Base-by-base conservation (phyloP, 1,139 yeast genomes). In the Taphrina sp. region DNA sequence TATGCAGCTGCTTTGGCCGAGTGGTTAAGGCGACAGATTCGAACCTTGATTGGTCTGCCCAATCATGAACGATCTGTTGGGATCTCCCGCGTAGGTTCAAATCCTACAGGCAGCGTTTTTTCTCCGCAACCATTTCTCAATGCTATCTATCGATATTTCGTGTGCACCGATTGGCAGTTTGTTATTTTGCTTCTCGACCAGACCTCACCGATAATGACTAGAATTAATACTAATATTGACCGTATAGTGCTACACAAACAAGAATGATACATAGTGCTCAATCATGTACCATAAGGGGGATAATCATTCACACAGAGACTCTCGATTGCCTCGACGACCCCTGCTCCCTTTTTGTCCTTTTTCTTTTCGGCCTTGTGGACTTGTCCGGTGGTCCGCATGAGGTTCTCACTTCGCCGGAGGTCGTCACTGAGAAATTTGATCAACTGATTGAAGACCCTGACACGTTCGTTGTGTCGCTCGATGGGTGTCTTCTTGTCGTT, bases 401-500 rank as follows among this genome's bases (percentile, higher is more conserved):
- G n/a, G 31, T 23, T 29, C 34, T 49, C 54, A 28, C 38, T 41
- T 7, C 44, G 33, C 12, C 41, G 31, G 20, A 49, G 24, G 17
- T 49, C 54, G 20, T 33, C 54, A 8, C 29, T 12, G 26, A 49
- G 41, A 12, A 49, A 49, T 24, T 49, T 20, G 14, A 49, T 24
- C 36, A 49, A 22, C 26, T 49, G 45, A 26, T 49, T 49, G 34
- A 49, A 49, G 23, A 49, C 54, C 8, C 54, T 38, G 26, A 33
- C 54, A 19, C 54, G 54, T 22, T 49, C 54, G 20, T 49, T 49
- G 39, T 49, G 54, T 22, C 33, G 28, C 22, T 38, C 39, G 19
- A 49, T 31, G n/a, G 54, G 35, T 2, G 54, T 49, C 19, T 39
- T 31, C 46, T 49, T 49, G 46, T 49, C 54, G 34, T 49, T 41